Evolutionary conservation across 176 grass and related monocot genomes (phyloP), one percentile per base, ranked within the genome.

Genomic region (Guadua angustifolia): DNA sequence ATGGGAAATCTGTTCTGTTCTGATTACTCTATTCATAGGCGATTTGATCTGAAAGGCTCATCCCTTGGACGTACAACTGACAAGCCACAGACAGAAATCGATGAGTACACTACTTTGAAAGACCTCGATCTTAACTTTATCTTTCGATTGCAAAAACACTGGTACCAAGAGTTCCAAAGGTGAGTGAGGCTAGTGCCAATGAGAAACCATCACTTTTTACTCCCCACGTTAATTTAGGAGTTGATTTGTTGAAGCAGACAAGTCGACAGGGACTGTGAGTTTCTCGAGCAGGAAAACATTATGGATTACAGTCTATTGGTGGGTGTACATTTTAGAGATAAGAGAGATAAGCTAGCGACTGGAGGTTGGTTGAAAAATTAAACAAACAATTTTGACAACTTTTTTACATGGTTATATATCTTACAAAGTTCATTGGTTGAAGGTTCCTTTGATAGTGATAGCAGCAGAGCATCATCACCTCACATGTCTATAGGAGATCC

Each of bases 261-360:
- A 92, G 76, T 99, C 11, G 96, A 99, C 71, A 95, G 62, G 83
- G 96, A 99, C 79, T 99, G 91, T 1, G 96, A 99, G 16, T 99
- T 99, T 87, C 90, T 99, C 18, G 96, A 99, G 89, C 93, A 95
- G 62, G 96, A 99, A 74, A 99, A 92, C 62, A 99, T 99, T 66
- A 99, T 99, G 96, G 96, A 99, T 88, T 99, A 99, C 75, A 99
- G 96, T 85, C 91, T 99, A 18, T 80, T 99, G 78, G 93, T 99
- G 17, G 96, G 96, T 51, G 89, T 99, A 72, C 96, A 99, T 85
- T 99, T 99, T 77, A 93, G 87, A 85, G 86, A 85, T 29, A 86
- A 81, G 29, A 87, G 82, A 86, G 92, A 81, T 70, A 86, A 60
- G n/a, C 75, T 91, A 80, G 51, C 49, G 51, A 84, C 75, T 42